Percentiles rank a stretch among this genome's conserved stretches.
Evolutionary conservation across 805 yeast genomes (phyloP).

Genomic region (Kurtzmaniella fragi): DNA sequence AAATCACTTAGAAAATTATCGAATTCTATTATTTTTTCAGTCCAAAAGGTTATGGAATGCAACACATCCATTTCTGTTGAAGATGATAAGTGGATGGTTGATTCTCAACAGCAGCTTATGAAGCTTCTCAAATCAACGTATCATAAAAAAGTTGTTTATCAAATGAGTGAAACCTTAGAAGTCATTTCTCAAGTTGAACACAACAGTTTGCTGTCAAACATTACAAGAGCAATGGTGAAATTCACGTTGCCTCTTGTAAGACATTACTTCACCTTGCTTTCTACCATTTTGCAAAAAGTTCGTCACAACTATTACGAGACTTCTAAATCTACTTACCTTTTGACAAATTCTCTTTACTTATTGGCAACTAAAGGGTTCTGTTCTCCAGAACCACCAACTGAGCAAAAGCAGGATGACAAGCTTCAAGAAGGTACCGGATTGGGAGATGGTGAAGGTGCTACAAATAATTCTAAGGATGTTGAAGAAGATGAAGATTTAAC

Average conservation of each 20-base stretch:
- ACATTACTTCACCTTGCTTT: conserved; percentile 51
- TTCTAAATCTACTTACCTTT: conserved; percentile 57
- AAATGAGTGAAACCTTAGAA: conserved; percentile 30
- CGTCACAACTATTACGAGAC: conserved; percentile 47
- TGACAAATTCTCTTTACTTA: conserved; percentile 51
- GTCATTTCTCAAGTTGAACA: conserved; percentile 34
- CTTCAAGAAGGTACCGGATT: conserved; percentile 84
- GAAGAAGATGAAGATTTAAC: conserved; percentile 88
- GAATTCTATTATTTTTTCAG: conserved; percentile 56
- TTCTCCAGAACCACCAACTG: conserved; percentile 75
- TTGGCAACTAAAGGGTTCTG: conserved; percentile 85
- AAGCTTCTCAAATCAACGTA: conserved; percentile 41
- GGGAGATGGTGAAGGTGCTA: conserved; percentile 90
- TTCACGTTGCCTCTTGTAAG: conserved; percentile 60
- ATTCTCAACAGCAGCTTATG: conserved; percentile 41
- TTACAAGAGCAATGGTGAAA: conserved; percentile 44
- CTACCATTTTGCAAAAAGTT: conserved; percentile 38
- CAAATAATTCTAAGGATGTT: conserved; percentile 73
- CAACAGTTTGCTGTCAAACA: conserved; percentile 27
- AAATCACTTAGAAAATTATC: conserved; percentile 44
- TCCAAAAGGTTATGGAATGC: conserved; percentile 52
- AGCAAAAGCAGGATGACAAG: conserved; percentile 55
- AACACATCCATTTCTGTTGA: conserved; percentile 32
- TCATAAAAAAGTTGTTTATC: conserved; percentile 26
- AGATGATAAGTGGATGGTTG: conserved; percentile 62